Conservation (phyloP, 176 grass and related monocot species). For the Oryza nivara region DNA sequence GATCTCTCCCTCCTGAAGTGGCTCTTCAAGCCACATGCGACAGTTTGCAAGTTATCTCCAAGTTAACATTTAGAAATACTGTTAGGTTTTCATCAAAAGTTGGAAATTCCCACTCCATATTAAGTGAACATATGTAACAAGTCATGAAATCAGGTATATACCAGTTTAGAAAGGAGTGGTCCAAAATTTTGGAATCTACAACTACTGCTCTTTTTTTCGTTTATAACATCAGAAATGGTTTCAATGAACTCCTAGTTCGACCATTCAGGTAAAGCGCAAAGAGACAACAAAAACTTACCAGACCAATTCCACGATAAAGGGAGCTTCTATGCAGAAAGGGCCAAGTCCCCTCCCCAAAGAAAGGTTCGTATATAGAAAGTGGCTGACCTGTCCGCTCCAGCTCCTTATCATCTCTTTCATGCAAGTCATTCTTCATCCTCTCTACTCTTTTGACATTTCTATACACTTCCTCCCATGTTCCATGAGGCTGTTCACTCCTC, state of each 20-base stretch:
- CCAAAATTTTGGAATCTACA: constrained; percentile 3
- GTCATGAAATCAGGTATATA: constrained; percentile 9
- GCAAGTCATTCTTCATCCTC: constrained; percentile 82
- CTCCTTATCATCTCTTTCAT: constrained; percentile 92
- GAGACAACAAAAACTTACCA: constrained; percentile 63
- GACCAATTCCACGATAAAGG: constrained; percentile 93
- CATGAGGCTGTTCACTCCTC: constrained; percentile 80
- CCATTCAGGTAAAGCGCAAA: constrained; percentile 16
- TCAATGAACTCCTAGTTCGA: background rate
- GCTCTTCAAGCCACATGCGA: background rate
- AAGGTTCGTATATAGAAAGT: constrained; percentile 98
- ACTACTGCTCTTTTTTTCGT: background rate
- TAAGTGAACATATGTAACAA: constrained; percentile 15
- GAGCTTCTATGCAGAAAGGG: constrained; percentile 88
- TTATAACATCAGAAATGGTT: constrained; percentile 39
- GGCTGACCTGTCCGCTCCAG: constrained; percentile 94
- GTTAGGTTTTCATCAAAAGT: background rate
- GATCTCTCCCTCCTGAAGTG: background rate
- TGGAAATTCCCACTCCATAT: background rate
- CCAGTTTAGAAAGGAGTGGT: background rate
- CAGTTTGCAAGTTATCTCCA: constrained; percentile 14
- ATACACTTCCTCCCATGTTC: constrained; percentile 98
- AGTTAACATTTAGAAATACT: background rate
- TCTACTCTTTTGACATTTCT: constrained; percentile 91
- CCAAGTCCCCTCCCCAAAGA: constrained; percentile 94